These are phyloP conservation scores for Colletotrichum navitas DNA, from an alignment of 2,329 filamentous ascomycete genomes.

Conservation along the genomic window DNA sequence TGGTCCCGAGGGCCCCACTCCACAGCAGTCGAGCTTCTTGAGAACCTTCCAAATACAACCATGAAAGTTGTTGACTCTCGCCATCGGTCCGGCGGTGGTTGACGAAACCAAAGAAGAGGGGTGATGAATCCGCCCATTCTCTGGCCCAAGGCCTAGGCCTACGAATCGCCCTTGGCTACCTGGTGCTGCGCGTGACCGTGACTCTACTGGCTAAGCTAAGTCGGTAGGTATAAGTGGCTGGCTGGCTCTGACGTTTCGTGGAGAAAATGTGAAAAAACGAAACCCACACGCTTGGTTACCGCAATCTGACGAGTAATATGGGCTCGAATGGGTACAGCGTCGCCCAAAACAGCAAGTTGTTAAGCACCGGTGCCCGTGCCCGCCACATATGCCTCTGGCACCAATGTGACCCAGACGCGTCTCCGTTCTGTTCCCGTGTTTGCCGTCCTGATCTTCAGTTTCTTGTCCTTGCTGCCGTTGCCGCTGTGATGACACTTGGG, in stretches of 20 bases:
- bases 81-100: neutral
- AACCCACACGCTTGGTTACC: slow-evolving; percentile 27
- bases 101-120: slow-evolving; percentile 7
- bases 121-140: neutral
- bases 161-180: neutral
- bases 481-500: neutral
- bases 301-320: slow-evolving; percentile 40
- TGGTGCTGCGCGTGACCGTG: neutral
- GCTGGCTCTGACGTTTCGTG: neutral
- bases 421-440: slow-evolving; percentile 36
- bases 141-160: slow-evolving; percentile 3
- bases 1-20: slow-evolving; percentile 15
- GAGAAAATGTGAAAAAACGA: neutral
- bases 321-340: slow-evolving; percentile 23
- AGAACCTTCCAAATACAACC: slow-evolving; percentile 31
- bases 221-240: too few species aligned
- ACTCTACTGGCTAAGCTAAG: too few species aligned
- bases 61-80: slow-evolving; percentile 12
- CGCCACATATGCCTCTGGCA: slow-evolving; percentile 13
- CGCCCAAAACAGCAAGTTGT: slow-evolving; percentile 33
- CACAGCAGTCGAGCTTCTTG: slow-evolving; percentile 5
- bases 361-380: slow-evolving; percentile 28
- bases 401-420: slow-evolving; percentile 12
- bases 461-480: slow-evolving; percentile 1
- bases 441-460: slow-evolving; percentile 14